Base-by-base conservation (phyloP, 306 rosid genomes). In the Cicer yamashitae region DNA sequence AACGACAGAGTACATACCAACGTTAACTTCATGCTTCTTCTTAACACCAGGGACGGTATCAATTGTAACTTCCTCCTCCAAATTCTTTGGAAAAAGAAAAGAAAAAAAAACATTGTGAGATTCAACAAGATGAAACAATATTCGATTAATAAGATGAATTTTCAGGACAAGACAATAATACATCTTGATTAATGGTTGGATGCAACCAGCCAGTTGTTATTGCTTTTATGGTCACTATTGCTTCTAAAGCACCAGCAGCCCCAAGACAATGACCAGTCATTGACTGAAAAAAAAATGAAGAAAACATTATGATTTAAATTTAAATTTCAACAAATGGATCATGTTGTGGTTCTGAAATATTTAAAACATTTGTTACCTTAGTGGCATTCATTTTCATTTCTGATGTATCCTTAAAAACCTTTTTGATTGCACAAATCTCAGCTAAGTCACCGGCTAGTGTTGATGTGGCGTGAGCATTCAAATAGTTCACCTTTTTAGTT, bases 401-500 rank as follows among this genome's bases (percentile, higher is more conserved):
- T 13, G 91, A 84, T 6, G 90, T 87, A 75, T 87, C 75, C 79
- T 80, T 87, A 30, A 91, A 91, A 13, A 87, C 91, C 79, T 85
- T 79, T 71, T 88, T 87, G 70, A 91, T 84, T 68, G 93, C 96
- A 79, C 77, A 87, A 41, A 88, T 74, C 86, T 91, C 96, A 56
- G 91, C 91, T 84, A 89, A 76, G 71, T 91, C 96, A 46, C 93
- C 96, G 8, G 88, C 93, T 56, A 79, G 70, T 30, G 96, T 91
- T 30, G 96, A 91, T 0, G 96, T 89, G 69, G 96, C 96, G 78
- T 89, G 96, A 78, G 93, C 93, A 86, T 91, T 91, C 81, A 91
- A 87, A 77, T 91, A 91, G 83, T 85, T 88, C 76, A 88, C 96
- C 96, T 88, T 80, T 60, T 60, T 66, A 41, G 2, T 77, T 77